Evolutionary conservation across 257 asterid species (phyloP), one percentile per base, ranked within the genome.

Genomic region (Schizonepeta tenuifolia): DNA sequence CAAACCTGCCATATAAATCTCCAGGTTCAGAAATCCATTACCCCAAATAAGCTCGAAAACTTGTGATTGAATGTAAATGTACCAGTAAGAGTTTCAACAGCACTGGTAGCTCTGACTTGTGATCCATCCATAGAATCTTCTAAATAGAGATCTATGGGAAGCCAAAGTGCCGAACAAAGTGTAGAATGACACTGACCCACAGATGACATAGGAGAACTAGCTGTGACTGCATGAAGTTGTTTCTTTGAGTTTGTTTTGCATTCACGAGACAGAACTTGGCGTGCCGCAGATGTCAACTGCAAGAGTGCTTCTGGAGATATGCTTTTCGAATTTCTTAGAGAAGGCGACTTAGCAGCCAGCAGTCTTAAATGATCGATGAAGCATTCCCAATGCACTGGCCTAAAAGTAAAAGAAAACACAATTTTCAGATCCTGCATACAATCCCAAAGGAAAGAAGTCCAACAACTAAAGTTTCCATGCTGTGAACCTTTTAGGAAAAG

Each of bases 111-210:
- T 31, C 81, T 84, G 69, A 90, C 96, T 80, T 82, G 96, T 73
- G 86, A 70, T 79, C 95, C 97, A 75, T 90, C 97, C 87, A 92
- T 87, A 70, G 80, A 58, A 82, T 95, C 98, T 85, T 92, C 99
- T 75, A 95, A 82, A 84, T 87, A 95, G 64, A 95, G 80, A 84
- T 95, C 98, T 70, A 95, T 79, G 35, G 99, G 96, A 77, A 92
- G 92, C 99, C 99, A 95, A 75, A 83, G 88, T n/a, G 86, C 78
- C 17, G 99, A 87, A 75, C 71, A 83, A 77, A 79, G 75, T 73
- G 86, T 73, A 70, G 90, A 93, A 74, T 80, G 85, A 73, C 73
- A 83, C 58, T 81, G 91, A 70, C 86, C 85, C 51, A 86, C 78
- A 67, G 91, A 84, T 78, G 94, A 79, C 79, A 81, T 66, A 70